Percentiles rank a stretch among this genome's conserved stretches.
phyloP scores from a whole-genome alignment of 2,329 filamentous ascomycete genomes.

The Coleophoma cylindrospora region DNA sequence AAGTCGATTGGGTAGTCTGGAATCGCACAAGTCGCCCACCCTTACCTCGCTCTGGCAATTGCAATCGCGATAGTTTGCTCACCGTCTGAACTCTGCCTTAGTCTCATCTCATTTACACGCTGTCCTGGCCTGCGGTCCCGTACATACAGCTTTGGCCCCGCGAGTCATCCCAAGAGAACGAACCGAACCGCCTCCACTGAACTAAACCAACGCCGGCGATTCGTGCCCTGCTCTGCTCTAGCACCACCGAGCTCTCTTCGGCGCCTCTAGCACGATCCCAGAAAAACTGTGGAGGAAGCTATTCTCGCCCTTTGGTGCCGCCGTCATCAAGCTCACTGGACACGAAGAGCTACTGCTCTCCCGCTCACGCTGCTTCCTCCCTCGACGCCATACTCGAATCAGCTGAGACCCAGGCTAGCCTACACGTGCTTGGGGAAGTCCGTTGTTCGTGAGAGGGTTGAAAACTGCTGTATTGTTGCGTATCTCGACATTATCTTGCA shows the following conservation, averaged over 20 bases:
- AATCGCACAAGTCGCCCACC: background rate
- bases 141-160: background rate
- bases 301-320: background rate
- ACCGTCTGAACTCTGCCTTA: background rate
- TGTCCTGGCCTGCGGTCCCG: background rate
- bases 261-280: background rate
- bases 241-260: background rate
- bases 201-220: background rate
- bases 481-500: too few relatives aligned
- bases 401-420: too few relatives aligned
- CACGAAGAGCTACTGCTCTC: too few relatives aligned
- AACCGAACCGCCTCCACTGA: slow-evolving; percentile 1
- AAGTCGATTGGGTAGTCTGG: background rate
- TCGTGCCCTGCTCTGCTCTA: background rate
- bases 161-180: background rate
- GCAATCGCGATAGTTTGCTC: background rate
- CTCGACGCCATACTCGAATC: too few relatives aligned
- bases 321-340: background rate
- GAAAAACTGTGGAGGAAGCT: background rate
- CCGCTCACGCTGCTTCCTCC: too few relatives aligned
- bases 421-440: too few relatives aligned
- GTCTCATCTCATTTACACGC: background rate
- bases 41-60: background rate
- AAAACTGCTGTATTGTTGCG: too few relatives aligned
- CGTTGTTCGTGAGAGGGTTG: too few relatives aligned